phyloP scores from a whole-genome alignment of 140 eudicot genomes.

The Stevia rebaudiana region DNA sequence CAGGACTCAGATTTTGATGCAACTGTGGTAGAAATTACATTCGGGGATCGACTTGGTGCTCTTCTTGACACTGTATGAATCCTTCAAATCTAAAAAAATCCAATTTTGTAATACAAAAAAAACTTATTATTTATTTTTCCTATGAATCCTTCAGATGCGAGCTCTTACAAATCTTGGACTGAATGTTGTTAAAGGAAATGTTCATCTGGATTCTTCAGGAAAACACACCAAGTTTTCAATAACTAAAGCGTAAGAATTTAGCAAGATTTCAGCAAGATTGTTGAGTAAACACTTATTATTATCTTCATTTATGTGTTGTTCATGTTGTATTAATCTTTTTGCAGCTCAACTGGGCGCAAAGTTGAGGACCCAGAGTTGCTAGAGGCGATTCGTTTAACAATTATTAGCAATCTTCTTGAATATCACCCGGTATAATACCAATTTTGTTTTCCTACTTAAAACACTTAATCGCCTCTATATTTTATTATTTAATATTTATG shows the following conservation, averaged over 20 bases:
- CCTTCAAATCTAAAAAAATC: neutral
- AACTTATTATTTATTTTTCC: no score
- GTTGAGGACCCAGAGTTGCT: slow-evolving; percentile 92
- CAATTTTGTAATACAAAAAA: no score
- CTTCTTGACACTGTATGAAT: slow-evolving; percentile 81
- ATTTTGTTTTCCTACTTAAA: neutral
- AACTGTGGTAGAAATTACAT: slow-evolving; percentile 75
- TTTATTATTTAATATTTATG: slow-evolving; percentile 2
- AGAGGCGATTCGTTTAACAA: slow-evolving; percentile 89
- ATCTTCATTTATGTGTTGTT: neutral
- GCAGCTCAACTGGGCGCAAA: slow-evolving; percentile 87
- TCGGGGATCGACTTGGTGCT: slow-evolving; percentile 95
- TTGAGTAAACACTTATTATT: neutral
- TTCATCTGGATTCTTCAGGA: slow-evolving; percentile 88
- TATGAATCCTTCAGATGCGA: slow-evolving; percentile 81
- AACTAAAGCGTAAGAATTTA: slow-evolving; percentile 66
- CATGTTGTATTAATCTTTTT: slow-evolving; percentile 1
- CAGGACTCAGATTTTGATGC: slow-evolving; percentile 81
- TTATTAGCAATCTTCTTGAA: slow-evolving; percentile 68
- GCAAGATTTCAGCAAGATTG: neutral
- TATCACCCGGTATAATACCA: slow-evolving; percentile 69
- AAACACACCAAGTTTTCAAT: slow-evolving; percentile 79
- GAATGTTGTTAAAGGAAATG: slow-evolving; percentile 91
- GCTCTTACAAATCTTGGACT: slow-evolving; percentile 84
- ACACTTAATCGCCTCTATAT: neutral